These are phyloP conservation scores for Fermentozyma sake DNA, from an alignment of 1,139 yeast genomes.

Conservation along the genomic window DNA sequence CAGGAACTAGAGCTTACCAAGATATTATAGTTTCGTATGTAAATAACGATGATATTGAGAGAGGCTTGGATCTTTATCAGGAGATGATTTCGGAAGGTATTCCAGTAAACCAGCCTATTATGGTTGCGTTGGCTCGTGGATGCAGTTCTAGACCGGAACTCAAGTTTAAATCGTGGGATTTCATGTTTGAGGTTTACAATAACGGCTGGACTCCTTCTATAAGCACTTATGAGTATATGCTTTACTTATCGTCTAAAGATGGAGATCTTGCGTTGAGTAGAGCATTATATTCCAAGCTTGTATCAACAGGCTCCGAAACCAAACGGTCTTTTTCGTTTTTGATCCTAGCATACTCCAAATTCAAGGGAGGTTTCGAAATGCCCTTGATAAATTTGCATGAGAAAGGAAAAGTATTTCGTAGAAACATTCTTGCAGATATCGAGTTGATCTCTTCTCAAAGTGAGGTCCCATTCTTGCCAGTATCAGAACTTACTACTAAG, in stretches of 20 bases:
- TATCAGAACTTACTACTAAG: conserved; percentile 32
- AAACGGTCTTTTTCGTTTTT: conserved; percentile 48
- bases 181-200: conserved; percentile 62
- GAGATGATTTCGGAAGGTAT: conserved; percentile 50
- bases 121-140: conserved; percentile 67
- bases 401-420: conserved; percentile 44
- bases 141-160: conserved; percentile 55
- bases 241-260: conserved; percentile 69
- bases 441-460: conserved; percentile 19
- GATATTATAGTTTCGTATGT: conserved; percentile 66
- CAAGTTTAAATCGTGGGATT: conserved; percentile 68
- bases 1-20: conserved; percentile 64
- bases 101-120: conserved; percentile 41
- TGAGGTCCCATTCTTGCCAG: conserved; percentile 68
- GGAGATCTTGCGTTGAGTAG: conserved; percentile 77
- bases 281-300: conserved; percentile 60
- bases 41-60: conserved; percentile 58
- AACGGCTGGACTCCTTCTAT: conserved; percentile 46
- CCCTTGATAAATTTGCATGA: conserved; percentile 42
- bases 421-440: conserved; percentile 34
- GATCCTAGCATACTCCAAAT: conserved; percentile 53
- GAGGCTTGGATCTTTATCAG: conserved; percentile 68
- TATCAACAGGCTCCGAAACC: conserved; percentile 35
- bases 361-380: conserved; percentile 16
- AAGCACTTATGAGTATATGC: conserved; percentile 60